Base-by-base conservation (phyloP, 1,284 basidiomycete genomes). In the Melampsora occidentalis region DNA sequence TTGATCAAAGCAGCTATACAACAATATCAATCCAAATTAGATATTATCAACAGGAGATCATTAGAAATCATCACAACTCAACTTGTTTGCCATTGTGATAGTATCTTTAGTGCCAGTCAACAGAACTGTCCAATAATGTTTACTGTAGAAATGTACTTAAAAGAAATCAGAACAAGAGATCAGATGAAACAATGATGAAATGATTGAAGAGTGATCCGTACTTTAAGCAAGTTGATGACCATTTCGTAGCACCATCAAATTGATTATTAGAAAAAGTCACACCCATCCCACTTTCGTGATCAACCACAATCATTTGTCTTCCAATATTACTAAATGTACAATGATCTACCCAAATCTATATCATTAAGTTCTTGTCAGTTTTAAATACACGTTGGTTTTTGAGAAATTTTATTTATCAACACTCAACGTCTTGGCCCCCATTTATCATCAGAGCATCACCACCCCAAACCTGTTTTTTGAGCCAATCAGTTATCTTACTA, bases 291-390 rank as follows among this genome's bases (percentile, higher is more conserved):
- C 18, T 35, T 14, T 46, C 59, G 20, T 35, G n/a, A n/a, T 49
- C 59, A 7, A 20, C 63, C 9, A 70, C 75, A 20, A 76, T 64
- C 67, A 76, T 69, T 57, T 76, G 75, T 31, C 75, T 65, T 14
- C 75, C 75, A n/a, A 76, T 65, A 33, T 69, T 1, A 42, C 67
- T 69, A 18, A 76, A 69, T 20, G 75, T 51, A 62, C 75, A 76
- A 65, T 76, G 75, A 63, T 76, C 75, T n/a, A 76, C 68, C 75
- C 66, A 76, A 46, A 76, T 65, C 75, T 76, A 48, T 33, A 16
- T 14, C 51, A 53, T 25, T 25, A 25, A 25, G 6, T 53, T 53
- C 25, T 25, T 25, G 25, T 25, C 25, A 25, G 25, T 25, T 25
- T 25, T 25, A 25, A 25, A 18, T 53, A 16, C 51, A 6, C 51